Base-by-base conservation (phyloP, 805 yeast genomes). In the Candida corydali region DNA sequence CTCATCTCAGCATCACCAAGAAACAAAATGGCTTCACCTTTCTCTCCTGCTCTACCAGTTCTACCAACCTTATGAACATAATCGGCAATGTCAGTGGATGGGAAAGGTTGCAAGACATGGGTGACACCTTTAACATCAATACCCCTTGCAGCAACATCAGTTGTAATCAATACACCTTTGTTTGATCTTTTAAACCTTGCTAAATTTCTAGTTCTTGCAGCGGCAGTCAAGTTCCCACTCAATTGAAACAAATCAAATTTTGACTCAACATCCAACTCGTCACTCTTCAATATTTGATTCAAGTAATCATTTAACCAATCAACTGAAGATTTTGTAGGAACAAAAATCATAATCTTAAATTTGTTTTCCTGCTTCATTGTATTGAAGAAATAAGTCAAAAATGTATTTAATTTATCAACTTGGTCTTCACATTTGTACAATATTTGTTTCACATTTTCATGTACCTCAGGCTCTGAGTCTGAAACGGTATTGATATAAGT, bases 101-200 rank as follows among this genome's bases (percentile, higher is more conserved):
- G 72, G 46, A 91, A 85, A 37, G 86, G 59, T 65, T 91, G 97
- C 49, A 84, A 65, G 36, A 91, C 97, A 54, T 86, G 86, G 17
- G 87, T 63, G 19, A 91, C 94, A 49, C 78, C 77, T 39, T 89
- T 93, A 73, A 91, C 86, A 66, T 91, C 97, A 82, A 91, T 80
- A 48, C 98, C 98, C 64, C 98, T 79, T 10, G 97, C 96, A 43
- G 89, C 94, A 41, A 91, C 97, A 61, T 88, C 95, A 5, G 96
- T 85, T 38, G 91, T 81, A 37, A 91, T 76, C 39, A 91, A 69
- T 30, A 89, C 54, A 38, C 86, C 84, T 19, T 59, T 68, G 48
- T 38, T 51, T 17, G 40, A 33, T 40, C 42, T 48, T 45, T 80
- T 74, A 67, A 81, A 85, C 24, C 53, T 52, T 34, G 66, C 68